Evolutionary conservation across 768 basidiomycete genomes (phyloP).

Genomic region (Kwoniella sp.): DNA sequence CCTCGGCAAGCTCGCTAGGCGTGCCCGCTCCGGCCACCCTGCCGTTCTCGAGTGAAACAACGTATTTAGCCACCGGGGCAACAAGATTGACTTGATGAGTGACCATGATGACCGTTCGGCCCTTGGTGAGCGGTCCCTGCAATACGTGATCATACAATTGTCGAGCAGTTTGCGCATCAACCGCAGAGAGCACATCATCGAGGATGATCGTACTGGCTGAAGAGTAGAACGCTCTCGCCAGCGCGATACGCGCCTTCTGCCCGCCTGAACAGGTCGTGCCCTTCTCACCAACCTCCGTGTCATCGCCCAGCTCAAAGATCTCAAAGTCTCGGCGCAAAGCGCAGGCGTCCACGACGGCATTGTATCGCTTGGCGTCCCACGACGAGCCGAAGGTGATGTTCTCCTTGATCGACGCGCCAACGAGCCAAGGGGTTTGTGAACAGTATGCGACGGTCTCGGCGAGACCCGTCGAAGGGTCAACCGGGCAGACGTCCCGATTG

Average conservation of each 20-base stretch:
- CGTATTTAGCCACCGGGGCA: conserved; percentile 39
- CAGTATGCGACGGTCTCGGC: conserved; percentile 45
- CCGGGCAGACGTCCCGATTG: conserved; percentile 38
- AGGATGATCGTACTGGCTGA: conserved; percentile 42
- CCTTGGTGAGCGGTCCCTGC: conserved; percentile 27
- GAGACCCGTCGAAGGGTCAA: conserved; percentile 44
- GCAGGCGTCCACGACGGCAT: conserved; percentile 43
- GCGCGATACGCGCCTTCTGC: conserved; percentile 46
- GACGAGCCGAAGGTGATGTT: conserved; percentile 42
- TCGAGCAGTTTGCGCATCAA: conserved; percentile 47
- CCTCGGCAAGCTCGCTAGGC: conserved; percentile 27
- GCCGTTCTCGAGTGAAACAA: conserved; percentile 43
- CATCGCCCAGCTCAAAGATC: conserved; percentile 55
- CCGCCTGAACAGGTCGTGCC: conserved; percentile 47
- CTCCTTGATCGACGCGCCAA: conserved; percentile 46
- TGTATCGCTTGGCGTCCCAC: conserved; percentile 45
- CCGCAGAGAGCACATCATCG: conserved; percentile 48
- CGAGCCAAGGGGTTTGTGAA: conserved; percentile 44
- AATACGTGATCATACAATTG: conserved; percentile 40
- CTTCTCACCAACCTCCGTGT: conserved; percentile 49
- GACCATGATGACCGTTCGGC: conserved; percentile 44
- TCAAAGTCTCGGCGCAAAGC: conserved; percentile 46
- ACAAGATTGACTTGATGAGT: conserved; percentile 49
- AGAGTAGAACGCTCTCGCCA: conserved; percentile 46
- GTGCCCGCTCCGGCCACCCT: conserved; percentile 33